phyloP scores from a whole-genome alignment of 768 basidiomycete genomes.

The Auricularia heimuer region DNA sequence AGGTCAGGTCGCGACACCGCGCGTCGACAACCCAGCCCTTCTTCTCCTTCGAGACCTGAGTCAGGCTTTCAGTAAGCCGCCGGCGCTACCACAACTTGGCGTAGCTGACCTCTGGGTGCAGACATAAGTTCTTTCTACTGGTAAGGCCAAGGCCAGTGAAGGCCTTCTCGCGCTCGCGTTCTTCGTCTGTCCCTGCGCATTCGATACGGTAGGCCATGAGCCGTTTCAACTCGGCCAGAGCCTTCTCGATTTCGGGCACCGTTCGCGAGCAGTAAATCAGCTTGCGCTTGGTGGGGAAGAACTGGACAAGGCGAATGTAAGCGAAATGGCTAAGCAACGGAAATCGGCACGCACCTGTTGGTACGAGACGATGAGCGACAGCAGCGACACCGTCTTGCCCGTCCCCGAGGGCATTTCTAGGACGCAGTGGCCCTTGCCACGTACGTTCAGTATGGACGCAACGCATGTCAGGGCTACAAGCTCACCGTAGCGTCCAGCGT shows the following conservation, averaged over 20 bases:
- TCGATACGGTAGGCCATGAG: conserved; percentile 81
- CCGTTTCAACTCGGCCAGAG: conserved; percentile 86
- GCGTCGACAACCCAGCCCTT: conserved; percentile 98
- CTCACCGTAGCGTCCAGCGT: conserved; percentile 87
- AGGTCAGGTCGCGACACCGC: conserved; percentile 90
- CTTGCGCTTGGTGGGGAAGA: conserved; percentile 85
- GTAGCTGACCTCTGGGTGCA: conserved; percentile 73
- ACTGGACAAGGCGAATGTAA: conserved; percentile 34
- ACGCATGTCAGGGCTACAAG: not conserved
- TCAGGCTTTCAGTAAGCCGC: not conserved
- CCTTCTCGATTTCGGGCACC: conserved; percentile 98
- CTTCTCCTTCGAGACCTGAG: conserved; percentile 91
- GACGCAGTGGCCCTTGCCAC: conserved; percentile 86
- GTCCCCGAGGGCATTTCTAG: conserved; percentile 99
- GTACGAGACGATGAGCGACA: conserved; percentile 94
- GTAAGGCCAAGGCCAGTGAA: conserved; percentile 90
- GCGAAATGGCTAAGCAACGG: not conserved
- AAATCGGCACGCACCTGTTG: conserved; percentile 58
- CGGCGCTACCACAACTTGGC: not conserved
- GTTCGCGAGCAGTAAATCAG: conserved; percentile 98
- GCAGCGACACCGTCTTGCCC: conserved; percentile 93
- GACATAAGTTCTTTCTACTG: conserved; percentile 91
- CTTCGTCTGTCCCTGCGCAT: conserved; percentile 61
- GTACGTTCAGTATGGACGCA: not conserved
- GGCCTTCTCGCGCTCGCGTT: conserved; percentile 64